Percentiles rank a stretch among this genome's conserved stretches.
Conservation (phyloP, 768 basidiomycete species). For the Mrakia blollopis region DNA sequence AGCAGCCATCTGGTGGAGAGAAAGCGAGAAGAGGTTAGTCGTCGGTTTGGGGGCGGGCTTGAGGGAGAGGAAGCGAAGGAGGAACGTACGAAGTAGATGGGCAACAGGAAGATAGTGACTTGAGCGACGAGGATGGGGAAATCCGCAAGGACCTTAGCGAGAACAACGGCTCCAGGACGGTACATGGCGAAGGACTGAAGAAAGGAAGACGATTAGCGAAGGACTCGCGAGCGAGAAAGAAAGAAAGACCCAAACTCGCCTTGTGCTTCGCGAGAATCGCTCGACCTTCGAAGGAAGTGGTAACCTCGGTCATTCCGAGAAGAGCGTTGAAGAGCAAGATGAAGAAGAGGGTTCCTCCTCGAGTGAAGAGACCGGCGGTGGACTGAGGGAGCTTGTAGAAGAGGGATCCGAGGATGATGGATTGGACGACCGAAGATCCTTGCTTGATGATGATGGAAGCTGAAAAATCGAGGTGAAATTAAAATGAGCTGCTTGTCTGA, state of each 20-base stretch:
- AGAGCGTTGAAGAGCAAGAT: constrained; percentile 30
- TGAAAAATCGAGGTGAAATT: not conserved
- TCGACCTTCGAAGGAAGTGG: constrained; percentile 54
- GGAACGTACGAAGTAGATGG: constrained; percentile 29
- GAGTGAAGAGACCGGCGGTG: constrained; percentile 77
- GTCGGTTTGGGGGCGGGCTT: not conserved
- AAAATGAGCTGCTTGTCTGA: not conserved
- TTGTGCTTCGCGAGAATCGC: constrained; percentile 54
- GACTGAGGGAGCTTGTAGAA: constrained; percentile 69
- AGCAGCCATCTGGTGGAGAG: not conserved
- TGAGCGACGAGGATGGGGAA: constrained; percentile 41
- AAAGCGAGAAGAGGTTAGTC: not conserved
- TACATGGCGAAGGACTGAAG: constrained; percentile 47
- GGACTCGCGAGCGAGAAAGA: no score
- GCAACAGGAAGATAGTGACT: constrained; percentile 50
- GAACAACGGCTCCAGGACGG: constrained; percentile 47
- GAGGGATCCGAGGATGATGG: constrained; percentile 66
- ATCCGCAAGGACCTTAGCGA: constrained; percentile 46
- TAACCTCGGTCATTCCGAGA: constrained; percentile 41
- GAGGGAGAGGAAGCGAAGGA: not conserved
- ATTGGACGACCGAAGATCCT: constrained; percentile 48
- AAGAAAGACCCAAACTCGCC: no score
- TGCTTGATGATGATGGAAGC: constrained; percentile 51
- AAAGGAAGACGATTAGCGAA: no score
- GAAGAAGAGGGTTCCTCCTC: constrained; percentile 72